Evolutionary conservation across 345 rosid species (phyloP).

Genomic region (Boechera retrofracta): DNA sequence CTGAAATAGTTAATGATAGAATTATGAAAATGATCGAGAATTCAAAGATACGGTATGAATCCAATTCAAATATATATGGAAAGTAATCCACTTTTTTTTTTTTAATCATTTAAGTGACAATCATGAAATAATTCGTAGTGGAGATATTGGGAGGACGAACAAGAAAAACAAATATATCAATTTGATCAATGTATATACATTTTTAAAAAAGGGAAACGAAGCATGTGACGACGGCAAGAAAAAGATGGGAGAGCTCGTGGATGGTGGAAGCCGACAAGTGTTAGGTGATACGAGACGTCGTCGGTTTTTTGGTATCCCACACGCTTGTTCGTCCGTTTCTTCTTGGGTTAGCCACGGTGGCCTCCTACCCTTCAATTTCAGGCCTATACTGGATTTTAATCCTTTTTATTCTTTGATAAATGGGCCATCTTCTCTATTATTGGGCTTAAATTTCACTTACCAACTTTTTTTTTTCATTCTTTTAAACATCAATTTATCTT

Average conservation of each 20-base stretch:
- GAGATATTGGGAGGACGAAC: slow-evolving; percentile 28
- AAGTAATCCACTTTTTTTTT: slow-evolving; percentile 26
- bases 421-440: neutral
- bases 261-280: slow-evolving; percentile 42
- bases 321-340: slow-evolving; percentile 43
- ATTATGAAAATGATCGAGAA: slow-evolving; percentile 2
- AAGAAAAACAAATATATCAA: neutral
- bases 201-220: slow-evolving; percentile 16
- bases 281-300: slow-evolving; percentile 41
- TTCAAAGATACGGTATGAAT: slow-evolving; percentile 28
- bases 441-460: slow-evolving; percentile 6
- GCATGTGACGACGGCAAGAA: slow-evolving; percentile 34
- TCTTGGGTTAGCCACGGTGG: slow-evolving; percentile 38
- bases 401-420: neutral
- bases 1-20: neutral
- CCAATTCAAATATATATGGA: slow-evolving; percentile 17
- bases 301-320: slow-evolving; percentile 29
- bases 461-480: too few relatives aligned
- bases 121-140: slow-evolving; percentile 35
- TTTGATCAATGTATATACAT: slow-evolving; percentile 16
- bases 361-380: neutral
- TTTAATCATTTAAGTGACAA: slow-evolving; percentile 5
- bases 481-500: too few relatives aligned
- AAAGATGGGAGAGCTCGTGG: slow-evolving; percentile 28
- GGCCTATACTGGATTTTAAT: neutral